Base-by-base conservation (phyloP, 495 filamentous ascomycete species). In the Penicillium atrosanguineum region DNA sequence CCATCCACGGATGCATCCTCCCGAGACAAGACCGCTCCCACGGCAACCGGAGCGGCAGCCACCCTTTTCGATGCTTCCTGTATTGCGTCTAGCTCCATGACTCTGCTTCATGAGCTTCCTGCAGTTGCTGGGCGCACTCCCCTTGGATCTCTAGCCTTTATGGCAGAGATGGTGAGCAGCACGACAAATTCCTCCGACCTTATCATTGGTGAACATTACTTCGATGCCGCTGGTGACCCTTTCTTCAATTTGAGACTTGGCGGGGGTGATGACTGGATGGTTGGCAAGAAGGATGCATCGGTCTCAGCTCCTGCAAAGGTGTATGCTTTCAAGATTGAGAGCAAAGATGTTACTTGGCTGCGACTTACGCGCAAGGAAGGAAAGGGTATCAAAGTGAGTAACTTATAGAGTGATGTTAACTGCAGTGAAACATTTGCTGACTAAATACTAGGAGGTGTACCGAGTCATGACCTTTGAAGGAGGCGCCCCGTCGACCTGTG, bases 401-500 rank as follows among this genome's bases (percentile, higher is more conserved):
- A 14, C 31, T 14, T 19, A 7, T 14, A 20, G 42, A 12, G 40
- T 46, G 28, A 18, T n/a, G 31, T 42, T 6, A 29, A 8, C 1
- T 9, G 36, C 9, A 4, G 2, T 9, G 0, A 21, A 9, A 40
- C 11, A 8, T 1, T 19, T 50, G 9, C 41, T 57, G n/a, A 64
- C 46, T 23, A 44, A 76, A 38, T 37, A 80, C 9, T 67, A 71
- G 55, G 64, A 78, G 36, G 83, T 89, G 4, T 90, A 89, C 62
- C 79, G 88, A 31, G 81, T 91, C 18, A 64, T 81, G 48, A 90
- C 87, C 1, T 82, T 82, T 12, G 83, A 83, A n/a, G 88, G 87
- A 18, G 62, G 59, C 26, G 46, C 81, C 7, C 75, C 78, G 41
- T 46, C 69, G n/a, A 84, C 77, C 12, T 79, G 75, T 50, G 56